These are phyloP conservation scores for Xanthoparmelia taractica DNA, from an alignment of 495 filamentous ascomycete species.

Conservation along the genomic window DNA sequence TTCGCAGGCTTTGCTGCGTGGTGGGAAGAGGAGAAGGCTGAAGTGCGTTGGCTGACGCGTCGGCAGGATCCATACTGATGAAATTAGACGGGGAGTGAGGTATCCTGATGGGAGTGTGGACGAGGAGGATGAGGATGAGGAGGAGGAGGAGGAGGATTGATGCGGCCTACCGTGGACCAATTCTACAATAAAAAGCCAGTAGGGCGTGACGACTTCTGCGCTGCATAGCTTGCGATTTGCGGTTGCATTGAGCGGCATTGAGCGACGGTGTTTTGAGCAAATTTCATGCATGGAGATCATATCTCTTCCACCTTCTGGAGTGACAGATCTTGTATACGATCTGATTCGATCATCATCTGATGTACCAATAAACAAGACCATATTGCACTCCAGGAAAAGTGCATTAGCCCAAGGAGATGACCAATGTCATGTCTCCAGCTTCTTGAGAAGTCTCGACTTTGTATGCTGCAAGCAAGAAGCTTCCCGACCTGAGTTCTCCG, in stretches of 20 bases:
- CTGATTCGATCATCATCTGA: not conserved
- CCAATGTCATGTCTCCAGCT: too few species aligned
- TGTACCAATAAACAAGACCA: too few species aligned
- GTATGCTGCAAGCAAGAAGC: too few species aligned
- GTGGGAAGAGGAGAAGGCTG: not conserved
- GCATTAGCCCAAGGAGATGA: too few species aligned
- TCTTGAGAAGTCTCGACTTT: too few species aligned
- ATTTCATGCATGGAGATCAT: not conserved
- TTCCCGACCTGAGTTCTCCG: too few species aligned
- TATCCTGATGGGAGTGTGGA: conserved; percentile 2
- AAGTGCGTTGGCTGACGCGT: not conserved
- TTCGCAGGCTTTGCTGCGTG: conserved; percentile 9
- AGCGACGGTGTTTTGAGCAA: not conserved
- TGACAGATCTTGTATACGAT: not conserved
- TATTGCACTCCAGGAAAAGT: too few species aligned
- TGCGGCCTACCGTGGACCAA: not conserved
- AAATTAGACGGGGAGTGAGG: not conserved
- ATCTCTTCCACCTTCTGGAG: not conserved
- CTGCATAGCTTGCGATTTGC: conserved; percentile 11
- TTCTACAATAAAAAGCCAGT: not conserved
- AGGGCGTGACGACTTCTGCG: not conserved
- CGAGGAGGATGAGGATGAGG: not conserved
- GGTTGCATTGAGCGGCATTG: too few species aligned
- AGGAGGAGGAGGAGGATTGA: not conserved
- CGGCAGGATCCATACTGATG: not conserved